Evolutionary conservation across 2,329 filamentous ascomycete genomes (phyloP), one percentile per base, ranked within the genome.

Genomic region (Fusarium bulbicola): DNA sequence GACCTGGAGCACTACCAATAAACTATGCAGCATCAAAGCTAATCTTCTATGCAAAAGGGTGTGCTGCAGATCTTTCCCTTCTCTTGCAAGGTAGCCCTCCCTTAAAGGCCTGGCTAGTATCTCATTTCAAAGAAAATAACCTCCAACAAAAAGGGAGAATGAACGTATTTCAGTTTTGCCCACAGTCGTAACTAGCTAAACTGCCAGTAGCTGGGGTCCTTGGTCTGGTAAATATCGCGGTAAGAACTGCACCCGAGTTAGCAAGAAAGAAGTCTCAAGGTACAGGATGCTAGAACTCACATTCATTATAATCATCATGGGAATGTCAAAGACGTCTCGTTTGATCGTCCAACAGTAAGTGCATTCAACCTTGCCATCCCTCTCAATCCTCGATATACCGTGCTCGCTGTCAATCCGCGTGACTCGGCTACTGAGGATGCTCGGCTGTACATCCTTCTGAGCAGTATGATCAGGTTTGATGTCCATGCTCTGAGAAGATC

Each of bases 291-390:
- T 13, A 43, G 26, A 39, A 92, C 95, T 92, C 82, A 98, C 96
- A 85, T 98, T 98, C 86, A 98, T 95, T 79, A 98, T 93, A 82
- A 98, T 97, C 85, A 98, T 87, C 94, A 98, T 97, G 28, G 96
- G 96, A 82, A 98, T 97, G 84, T 98, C 95, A 84, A 98, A 98
- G 45, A 96, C 94, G 82, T 99, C 96, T 72, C 95, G 89, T 85
- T 97, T 97, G 71, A 98, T 95, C 72, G 94, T 95, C 95, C 95
- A 98, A 85, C 94, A 97, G 84, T 97, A 97, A 78, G 93, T 95
- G 85, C 95, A 98, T 80, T 97, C 93, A 64, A 98, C 93, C 83
- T 96, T 95, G 60, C 95, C 95, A 78, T 97, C 95, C 80, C 91
- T 92, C 79, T 93, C 94, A 20, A 97, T 88, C 78, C 91, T 90